Percentiles rank a stretch among this genome's conserved stretches.
Evolutionary conservation across 2,329 filamentous ascomycete species (phyloP).

Genomic region (Neoascochyta sp.): DNA sequence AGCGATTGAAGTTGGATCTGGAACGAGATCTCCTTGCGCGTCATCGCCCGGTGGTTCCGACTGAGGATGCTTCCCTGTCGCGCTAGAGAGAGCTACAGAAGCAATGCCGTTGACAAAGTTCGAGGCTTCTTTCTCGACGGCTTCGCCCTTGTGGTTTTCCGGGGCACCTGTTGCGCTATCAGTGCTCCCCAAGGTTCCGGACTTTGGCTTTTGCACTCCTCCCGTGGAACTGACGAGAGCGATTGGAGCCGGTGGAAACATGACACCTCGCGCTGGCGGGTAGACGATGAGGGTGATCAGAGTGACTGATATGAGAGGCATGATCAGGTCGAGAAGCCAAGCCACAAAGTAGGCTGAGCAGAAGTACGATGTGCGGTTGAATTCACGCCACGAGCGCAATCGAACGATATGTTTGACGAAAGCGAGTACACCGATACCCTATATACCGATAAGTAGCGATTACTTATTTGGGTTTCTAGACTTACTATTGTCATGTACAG

Average conservation of each 20-base stretch:
- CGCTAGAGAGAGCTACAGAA: slow-evolving; percentile 68
- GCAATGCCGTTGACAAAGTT: slow-evolving; percentile 75
- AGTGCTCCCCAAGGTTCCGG: slow-evolving; percentile 70
- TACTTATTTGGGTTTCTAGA: background rate
- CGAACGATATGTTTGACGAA: slow-evolving; percentile 71
- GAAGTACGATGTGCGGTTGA: slow-evolving; percentile 63
- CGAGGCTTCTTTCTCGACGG: slow-evolving; percentile 76
- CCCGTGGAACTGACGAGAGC: slow-evolving; percentile 68
- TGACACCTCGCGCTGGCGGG: slow-evolving; percentile 56
- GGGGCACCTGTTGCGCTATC: slow-evolving; percentile 78
- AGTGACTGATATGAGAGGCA: slow-evolving; percentile 57
- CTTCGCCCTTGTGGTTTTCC: slow-evolving; percentile 78
- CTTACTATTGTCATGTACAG: slow-evolving; percentile 71
- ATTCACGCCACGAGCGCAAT: slow-evolving; percentile 76
- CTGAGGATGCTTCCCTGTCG: slow-evolving; percentile 72
- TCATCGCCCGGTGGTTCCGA: slow-evolving; percentile 51
- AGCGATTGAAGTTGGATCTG: slow-evolving; percentile 59
- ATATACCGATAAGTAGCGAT: slow-evolving; percentile 5
- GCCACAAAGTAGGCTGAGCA: slow-evolving; percentile 59
- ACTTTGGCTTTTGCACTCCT: slow-evolving; percentile 70
- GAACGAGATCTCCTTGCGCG: slow-evolving; percentile 50
- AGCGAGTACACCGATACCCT: slow-evolving; percentile 60
- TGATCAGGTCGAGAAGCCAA: slow-evolving; percentile 69
- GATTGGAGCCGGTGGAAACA: slow-evolving; percentile 76
- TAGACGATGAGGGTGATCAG: slow-evolving; percentile 64